These are phyloP conservation scores for Artemisia tridentata DNA, from an alignment of 129 eudicot genomes.

Conservation along the genomic window DNA sequence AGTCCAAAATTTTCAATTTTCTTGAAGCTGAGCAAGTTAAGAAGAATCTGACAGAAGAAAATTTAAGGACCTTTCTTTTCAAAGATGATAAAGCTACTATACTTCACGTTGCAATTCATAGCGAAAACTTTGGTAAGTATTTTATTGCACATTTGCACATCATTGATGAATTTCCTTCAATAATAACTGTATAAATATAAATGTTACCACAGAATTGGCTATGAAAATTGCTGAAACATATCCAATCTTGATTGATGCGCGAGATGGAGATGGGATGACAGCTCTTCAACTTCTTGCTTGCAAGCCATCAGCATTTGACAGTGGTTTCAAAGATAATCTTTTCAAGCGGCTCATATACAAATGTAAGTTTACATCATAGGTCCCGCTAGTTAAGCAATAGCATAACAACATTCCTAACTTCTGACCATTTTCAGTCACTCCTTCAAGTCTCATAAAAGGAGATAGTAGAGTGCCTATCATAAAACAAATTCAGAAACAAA, in stretches of 20 bases:
- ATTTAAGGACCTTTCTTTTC: slow-evolving; percentile 5
- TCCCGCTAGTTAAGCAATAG: background rate
- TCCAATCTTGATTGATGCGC: slow-evolving; percentile 1
- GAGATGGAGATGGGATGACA: slow-evolving; percentile 39
- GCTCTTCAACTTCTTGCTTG: slow-evolving; percentile 38
- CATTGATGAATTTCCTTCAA: background rate
- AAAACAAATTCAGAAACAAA: slow-evolving; percentile 20
- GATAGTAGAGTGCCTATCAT: slow-evolving; percentile 16
- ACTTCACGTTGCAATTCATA: slow-evolving; percentile 28
- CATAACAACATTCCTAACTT: background rate
- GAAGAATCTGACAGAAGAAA: background rate
- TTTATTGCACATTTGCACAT: background rate
- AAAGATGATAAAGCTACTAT: slow-evolving; percentile 25
- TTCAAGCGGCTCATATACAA: slow-evolving; percentile 12
- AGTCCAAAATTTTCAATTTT: slow-evolving; percentile 19
- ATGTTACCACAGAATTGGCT: slow-evolving; percentile 29
- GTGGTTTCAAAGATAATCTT: background rate
- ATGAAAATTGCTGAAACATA: slow-evolving; percentile 23
- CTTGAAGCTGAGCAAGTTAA: slow-evolving; percentile 16
- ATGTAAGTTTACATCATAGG: slow-evolving; percentile 1
- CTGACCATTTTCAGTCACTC: background rate
- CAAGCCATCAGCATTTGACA: slow-evolving; percentile 32
- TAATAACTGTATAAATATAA: background rate
- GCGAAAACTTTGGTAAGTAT: slow-evolving; percentile 32
- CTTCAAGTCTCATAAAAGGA: background rate